Conservation (phyloP, 495 filamentous ascomycete genomes). For the Coniosporium apollinis region DNA sequence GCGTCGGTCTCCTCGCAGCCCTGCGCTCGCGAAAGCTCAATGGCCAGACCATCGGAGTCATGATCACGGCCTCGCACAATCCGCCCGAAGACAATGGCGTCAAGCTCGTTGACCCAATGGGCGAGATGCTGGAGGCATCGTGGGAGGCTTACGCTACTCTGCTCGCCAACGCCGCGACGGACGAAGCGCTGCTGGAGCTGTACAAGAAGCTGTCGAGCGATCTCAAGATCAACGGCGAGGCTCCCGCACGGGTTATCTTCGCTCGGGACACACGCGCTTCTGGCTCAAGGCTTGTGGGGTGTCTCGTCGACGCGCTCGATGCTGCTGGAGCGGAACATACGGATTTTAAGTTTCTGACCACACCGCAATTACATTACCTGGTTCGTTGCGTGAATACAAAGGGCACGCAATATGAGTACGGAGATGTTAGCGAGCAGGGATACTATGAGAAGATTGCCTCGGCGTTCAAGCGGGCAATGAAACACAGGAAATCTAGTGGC, state of each 20-base stretch:
- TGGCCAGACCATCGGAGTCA: slow-evolving; percentile 85
- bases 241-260: slow-evolving; percentile 65
- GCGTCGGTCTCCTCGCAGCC: slow-evolving; percentile 74
- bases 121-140: slow-evolving; percentile 32
- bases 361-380: slow-evolving; percentile 90
- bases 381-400: slow-evolving; percentile 89
- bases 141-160: slow-evolving; percentile 83
- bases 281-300: slow-evolving; percentile 61
- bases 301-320: slow-evolving; percentile 60
- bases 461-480: slow-evolving; percentile 66
- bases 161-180: slow-evolving; percentile 65
- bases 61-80: slow-evolving; percentile 99
- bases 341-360: slow-evolving; percentile 80
- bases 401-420: slow-evolving; percentile 65
- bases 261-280: slow-evolving; percentile 88
- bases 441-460: slow-evolving; percentile 84
- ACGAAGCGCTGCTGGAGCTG: slow-evolving; percentile 53
- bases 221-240: slow-evolving; percentile 54
- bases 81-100: slow-evolving; percentile 93
- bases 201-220: slow-evolving; percentile 57
- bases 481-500: slow-evolving; percentile 52
- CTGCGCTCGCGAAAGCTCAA: slow-evolving; percentile 81
- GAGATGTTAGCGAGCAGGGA: slow-evolving; percentile 70
- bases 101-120: slow-evolving; percentile 94
- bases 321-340: slow-evolving; percentile 53